Evolutionary conservation across 2,329 filamentous ascomycete species (phyloP).

Genomic region (Aspergillus ochraceus): DNA sequence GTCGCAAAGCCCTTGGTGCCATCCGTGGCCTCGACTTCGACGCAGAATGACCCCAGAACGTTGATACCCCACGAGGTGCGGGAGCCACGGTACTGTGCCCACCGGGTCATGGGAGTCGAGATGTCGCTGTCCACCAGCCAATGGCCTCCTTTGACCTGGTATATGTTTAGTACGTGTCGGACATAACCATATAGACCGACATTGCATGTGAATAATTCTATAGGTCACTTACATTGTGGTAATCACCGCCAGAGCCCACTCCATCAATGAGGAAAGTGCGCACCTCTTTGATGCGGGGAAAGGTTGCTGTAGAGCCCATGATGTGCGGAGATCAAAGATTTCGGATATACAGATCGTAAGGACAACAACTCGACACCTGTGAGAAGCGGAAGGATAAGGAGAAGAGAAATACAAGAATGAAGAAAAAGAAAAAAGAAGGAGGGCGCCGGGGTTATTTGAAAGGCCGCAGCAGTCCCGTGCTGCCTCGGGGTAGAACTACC

Average conservation of each 20-base stretch:
- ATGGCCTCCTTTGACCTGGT: slow-evolving; percentile 49
- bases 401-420: slow-evolving; percentile 3
- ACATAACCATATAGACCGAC: not conserved
- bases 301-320: slow-evolving; percentile 34
- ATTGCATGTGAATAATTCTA: not conserved
- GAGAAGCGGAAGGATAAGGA: slow-evolving; percentile 7
- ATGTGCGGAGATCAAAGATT: slow-evolving; percentile 7
- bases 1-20: slow-evolving; percentile 94
- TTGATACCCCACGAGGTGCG: slow-evolving; percentile 96
- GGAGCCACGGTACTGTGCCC: slow-evolving; percentile 83
- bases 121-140: slow-evolving; percentile 93
- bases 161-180: not conserved
- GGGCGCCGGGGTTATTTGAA: slow-evolving; percentile 18
- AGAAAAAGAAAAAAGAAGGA: slow-evolving; percentile 8
- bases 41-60: slow-evolving; percentile 85
- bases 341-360: not conserved
- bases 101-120: slow-evolving; percentile 86
- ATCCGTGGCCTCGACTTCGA: slow-evolving; percentile 85
- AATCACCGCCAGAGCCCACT: slow-evolving; percentile 55
- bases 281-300: slow-evolving; percentile 47
- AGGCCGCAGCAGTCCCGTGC: slow-evolving; percentile 6
- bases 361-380: slow-evolving; percentile 4
- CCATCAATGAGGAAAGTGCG: slow-evolving; percentile 49
- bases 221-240: slow-evolving; percentile 78
- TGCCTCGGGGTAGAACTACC: slow-evolving; percentile 31